Percentiles rank a stretch among this genome's conserved stretches.
phyloP scores from a whole-genome alignment of 2,329 filamentous ascomycete species.

The Aureobasidium musti region DNA sequence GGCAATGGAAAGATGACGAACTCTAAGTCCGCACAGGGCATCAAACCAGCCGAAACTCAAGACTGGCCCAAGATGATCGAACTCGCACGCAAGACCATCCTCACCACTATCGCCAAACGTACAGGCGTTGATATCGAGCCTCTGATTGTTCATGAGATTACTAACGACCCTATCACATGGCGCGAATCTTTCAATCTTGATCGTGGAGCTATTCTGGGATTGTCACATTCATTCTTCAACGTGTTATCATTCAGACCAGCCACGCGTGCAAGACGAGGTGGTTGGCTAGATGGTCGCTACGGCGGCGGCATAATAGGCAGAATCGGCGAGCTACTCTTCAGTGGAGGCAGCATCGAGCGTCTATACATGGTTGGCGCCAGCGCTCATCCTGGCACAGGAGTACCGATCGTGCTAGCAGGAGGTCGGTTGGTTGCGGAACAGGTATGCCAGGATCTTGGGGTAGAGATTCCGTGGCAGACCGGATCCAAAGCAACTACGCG shows the following conservation, averaged over 20 bases:
- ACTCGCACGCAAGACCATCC: constrained; percentile 61
- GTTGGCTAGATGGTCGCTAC: constrained; percentile 34
- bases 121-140: constrained; percentile 58
- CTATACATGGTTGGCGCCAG: constrained; percentile 74
- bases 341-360: constrained; percentile 47
- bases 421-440: constrained; percentile 63
- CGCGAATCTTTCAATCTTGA: constrained; percentile 70
- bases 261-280: constrained; percentile 58
- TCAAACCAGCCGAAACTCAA: constrained; percentile 50
- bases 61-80: constrained; percentile 64
- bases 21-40: constrained; percentile 41
- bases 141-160: constrained; percentile 60
- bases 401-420: constrained; percentile 71
- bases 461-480: constrained; percentile 46
- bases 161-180: constrained; percentile 69
- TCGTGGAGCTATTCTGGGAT: constrained; percentile 70
- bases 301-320: constrained; percentile 28
- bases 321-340: constrained; percentile 32
- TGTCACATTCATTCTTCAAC: constrained; percentile 74
- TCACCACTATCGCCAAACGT: constrained; percentile 61
- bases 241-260: constrained; percentile 66
- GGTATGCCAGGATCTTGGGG: constrained; percentile 48
- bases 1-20: constrained; percentile 30
- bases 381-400: constrained; percentile 74
- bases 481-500: constrained; percentile 27